These are phyloP conservation scores for Bothriochloa decipiens DNA, from an alignment of 176 grass and related monocot species.

Conservation along the genomic window DNA sequence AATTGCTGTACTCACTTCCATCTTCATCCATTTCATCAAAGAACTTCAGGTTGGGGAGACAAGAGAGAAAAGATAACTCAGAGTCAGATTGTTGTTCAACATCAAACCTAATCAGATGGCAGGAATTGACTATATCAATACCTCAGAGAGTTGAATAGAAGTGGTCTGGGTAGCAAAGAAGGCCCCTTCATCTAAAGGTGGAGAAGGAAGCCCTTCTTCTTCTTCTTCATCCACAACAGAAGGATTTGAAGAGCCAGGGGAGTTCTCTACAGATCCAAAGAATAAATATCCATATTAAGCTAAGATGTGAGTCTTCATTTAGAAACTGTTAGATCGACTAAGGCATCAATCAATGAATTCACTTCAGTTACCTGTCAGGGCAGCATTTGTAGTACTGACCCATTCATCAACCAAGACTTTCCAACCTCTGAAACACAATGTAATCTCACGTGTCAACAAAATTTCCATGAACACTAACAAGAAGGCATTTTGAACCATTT, in stretches of 20 bases:
- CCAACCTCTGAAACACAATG: constrained; percentile 68
- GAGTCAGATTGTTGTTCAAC: constrained; percentile 35
- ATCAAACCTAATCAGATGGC: constrained; percentile 32
- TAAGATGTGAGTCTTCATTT: constrained; percentile 28
- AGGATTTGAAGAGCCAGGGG: constrained; percentile 51
- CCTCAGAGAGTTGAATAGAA: constrained; percentile 74
- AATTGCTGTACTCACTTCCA: constrained; percentile 79
- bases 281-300: not conserved
- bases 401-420: constrained; percentile 93
- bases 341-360: not conserved
- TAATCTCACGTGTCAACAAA: constrained; percentile 35
- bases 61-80: not conserved
- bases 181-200: constrained; percentile 80
- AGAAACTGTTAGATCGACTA: not conserved
- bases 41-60: constrained; percentile 52
- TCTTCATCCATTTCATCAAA: constrained; percentile 98
- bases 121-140: constrained; percentile 40
- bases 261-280: constrained; percentile 43
- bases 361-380: constrained; percentile 61
- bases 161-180: constrained; percentile 68
- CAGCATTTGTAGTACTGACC: constrained; percentile 60
- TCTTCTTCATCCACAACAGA: constrained; percentile 62
- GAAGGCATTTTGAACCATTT: not conserved
- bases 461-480: constrained; percentile 2
- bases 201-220: constrained; percentile 86